These are phyloP conservation scores for Botrytis cinerea DNA, from an alignment of 2,329 filamentous ascomycete genomes.

Conservation along the genomic window DNA sequence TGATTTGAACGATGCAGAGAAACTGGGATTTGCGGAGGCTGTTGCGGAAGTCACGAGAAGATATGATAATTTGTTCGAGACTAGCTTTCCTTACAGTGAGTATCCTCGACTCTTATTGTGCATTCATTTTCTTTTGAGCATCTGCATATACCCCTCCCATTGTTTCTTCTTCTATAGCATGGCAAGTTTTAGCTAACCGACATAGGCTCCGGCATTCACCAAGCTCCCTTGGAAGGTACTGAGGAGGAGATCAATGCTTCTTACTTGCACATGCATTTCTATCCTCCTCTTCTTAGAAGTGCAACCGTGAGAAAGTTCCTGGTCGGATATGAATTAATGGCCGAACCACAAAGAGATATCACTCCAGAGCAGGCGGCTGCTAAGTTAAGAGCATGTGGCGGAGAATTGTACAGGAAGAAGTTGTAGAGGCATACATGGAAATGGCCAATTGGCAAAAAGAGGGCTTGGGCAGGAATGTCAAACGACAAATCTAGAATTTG, in stretches of 20 bases:
- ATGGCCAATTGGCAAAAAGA: not conserved
- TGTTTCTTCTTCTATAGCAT: not conserved
- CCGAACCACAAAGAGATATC: slow-evolving; percentile 96
- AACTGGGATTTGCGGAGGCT: slow-evolving; percentile 73
- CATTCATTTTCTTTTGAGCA: not conserved
- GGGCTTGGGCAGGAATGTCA: not conserved
- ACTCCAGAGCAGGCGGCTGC: slow-evolving; percentile 93
- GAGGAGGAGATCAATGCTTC: slow-evolving; percentile 82
- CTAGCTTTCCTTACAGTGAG: slow-evolving; percentile 90
- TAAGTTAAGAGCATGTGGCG: slow-evolving; percentile 71
- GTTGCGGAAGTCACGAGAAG: slow-evolving; percentile 85
- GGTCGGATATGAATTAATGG: slow-evolving; percentile 95
- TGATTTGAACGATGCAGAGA: slow-evolving; percentile 74
- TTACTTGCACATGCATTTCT: slow-evolving; percentile 97
- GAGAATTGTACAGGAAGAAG: slow-evolving; percentile 76
- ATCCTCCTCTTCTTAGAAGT: slow-evolving; percentile 87
- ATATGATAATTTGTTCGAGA: slow-evolving; percentile 97
- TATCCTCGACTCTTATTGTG: slow-evolving; percentile 24
- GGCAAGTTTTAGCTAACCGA: not conserved
- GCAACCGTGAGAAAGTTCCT: slow-evolving; percentile 95
- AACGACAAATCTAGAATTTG: too few relatives aligned
- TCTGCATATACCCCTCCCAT: not conserved
- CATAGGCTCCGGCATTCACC: slow-evolving; percentile 85
- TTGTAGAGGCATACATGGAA: slow-evolving; percentile 25
- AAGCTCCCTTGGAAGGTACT: slow-evolving; percentile 82